These are phyloP conservation scores for Akanthomyces dipterigenus DNA, from an alignment of 2,329 filamentous ascomycete genomes.

Conservation along the genomic window DNA sequence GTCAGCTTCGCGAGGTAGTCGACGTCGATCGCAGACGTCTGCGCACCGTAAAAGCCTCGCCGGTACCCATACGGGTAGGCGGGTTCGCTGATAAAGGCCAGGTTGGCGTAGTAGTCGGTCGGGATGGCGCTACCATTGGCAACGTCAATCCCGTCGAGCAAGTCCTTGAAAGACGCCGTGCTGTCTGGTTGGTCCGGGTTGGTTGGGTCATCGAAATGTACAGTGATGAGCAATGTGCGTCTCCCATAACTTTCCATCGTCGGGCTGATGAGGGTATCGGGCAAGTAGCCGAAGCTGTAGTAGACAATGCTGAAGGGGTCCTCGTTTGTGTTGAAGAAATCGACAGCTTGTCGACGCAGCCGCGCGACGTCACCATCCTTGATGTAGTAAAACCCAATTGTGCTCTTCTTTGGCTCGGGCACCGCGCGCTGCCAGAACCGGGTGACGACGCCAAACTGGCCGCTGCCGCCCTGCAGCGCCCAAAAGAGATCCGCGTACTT, in stretches of 20 bases:
- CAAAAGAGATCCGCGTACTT: slow-evolving; percentile 25
- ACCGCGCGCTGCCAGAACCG: slow-evolving; percentile 15
- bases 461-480: slow-evolving; percentile 23
- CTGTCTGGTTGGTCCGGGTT: not conserved
- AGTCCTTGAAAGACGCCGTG: not conserved
- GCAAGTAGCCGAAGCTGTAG: slow-evolving; percentile 9
- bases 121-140: not conserved
- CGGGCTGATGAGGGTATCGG: not conserved
- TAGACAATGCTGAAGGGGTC: slow-evolving; percentile 9
- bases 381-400: slow-evolving; percentile 10
- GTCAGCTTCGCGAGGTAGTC: slow-evolving; percentile 2
- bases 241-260: slow-evolving; percentile 1
- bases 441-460: slow-evolving; percentile 32
- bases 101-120: not conserved
- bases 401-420: slow-evolving; percentile 5
- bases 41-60: slow-evolving; percentile 8
- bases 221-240: slow-evolving; percentile 7
- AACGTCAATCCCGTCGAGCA: not conserved
- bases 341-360: not conserved
- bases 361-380: not conserved
- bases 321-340: slow-evolving; percentile 2
- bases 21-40: slow-evolving; percentile 4
- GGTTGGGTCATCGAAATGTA: slow-evolving; percentile 7
- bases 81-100: slow-evolving; percentile 3
- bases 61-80: slow-evolving; percentile 10